phyloP scores from a whole-genome alignment of 352 stramenopile species.

The Phytophthora ramorum region DNA sequence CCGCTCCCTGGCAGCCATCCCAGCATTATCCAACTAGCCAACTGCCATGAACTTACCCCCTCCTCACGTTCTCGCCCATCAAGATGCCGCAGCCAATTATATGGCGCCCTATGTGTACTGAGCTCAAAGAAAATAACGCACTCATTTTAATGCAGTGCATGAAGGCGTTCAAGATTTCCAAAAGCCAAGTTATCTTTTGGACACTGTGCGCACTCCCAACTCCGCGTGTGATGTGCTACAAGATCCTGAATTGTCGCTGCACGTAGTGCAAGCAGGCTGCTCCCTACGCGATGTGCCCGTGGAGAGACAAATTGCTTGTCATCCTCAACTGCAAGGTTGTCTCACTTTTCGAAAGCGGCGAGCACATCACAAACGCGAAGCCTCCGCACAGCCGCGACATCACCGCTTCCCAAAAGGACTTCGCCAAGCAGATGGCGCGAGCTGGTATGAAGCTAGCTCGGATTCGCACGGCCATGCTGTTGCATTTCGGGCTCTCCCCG shows the following conservation, averaged over 20 bases:
- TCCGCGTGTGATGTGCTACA: conserved; percentile 11
- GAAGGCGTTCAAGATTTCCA: conserved; percentile 13
- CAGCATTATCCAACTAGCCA: too few species aligned
- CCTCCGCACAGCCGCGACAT: neutral
- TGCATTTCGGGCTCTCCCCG: neutral
- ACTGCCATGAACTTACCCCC: too few species aligned
- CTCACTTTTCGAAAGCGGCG: neutral
- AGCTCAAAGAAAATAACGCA: conserved; percentile 8
- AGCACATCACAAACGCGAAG: neutral
- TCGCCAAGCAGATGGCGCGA: conserved; percentile 1
- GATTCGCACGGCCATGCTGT: conserved; percentile 5
- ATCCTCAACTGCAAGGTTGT: neutral
- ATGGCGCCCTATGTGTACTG: conserved; percentile 1
- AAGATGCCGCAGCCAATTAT: neutral
- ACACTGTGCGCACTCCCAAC: neutral
- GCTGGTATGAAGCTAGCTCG: conserved; percentile 6
- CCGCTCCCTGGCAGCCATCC: too few species aligned
- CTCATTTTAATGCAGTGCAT: conserved; percentile 7
- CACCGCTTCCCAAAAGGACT: conserved; percentile 2
- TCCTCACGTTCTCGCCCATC: too few species aligned
- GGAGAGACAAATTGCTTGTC: conserved; percentile 13
- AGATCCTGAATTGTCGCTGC: neutral
- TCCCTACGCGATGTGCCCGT: conserved; percentile 3
- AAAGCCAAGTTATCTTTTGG: conserved; percentile 6
- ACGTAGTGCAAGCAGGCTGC: conserved; percentile 5